Evolutionary conservation across 2,329 filamentous ascomycete species (phyloP).

Genomic region (Talaromyces sp.): DNA sequence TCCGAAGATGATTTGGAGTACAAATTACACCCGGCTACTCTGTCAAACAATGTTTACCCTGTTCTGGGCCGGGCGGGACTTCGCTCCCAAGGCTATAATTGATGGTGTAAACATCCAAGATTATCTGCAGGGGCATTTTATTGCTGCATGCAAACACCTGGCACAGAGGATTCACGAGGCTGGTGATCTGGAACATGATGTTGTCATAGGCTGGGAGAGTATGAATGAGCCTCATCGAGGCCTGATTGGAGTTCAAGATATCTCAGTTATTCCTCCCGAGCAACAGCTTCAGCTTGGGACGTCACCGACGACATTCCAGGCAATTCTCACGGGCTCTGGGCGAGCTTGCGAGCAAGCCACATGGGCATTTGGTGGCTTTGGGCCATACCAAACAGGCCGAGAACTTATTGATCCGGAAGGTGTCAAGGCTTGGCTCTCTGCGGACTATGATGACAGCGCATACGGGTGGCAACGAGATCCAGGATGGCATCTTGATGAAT

Average conservation of each 20-base stretch:
- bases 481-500: constrained; percentile 90
- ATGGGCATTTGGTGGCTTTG: constrained; percentile 92
- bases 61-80: constrained; percentile 88
- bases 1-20: constrained; percentile 99
- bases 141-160: constrained; percentile 77
- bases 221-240: constrained; percentile 94
- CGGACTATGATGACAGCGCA: constrained; percentile 78
- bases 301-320: constrained; percentile 91
- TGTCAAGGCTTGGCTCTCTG: constrained; percentile 78
- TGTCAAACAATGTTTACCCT: constrained; percentile 91
- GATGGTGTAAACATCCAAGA: constrained; percentile 96
- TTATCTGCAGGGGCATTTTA: constrained; percentile 84
- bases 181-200: constrained; percentile 80
- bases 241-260: constrained; percentile 78
- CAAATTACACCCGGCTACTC: constrained; percentile 88
- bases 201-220: constrained; percentile 94
- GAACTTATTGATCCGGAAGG: constrained; percentile 86
- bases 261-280: constrained; percentile 78
- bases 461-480: constrained; percentile 91
- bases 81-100: constrained; percentile 94
- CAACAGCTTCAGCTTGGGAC: constrained; percentile 92
- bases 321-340: constrained; percentile 87
- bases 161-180: constrained; percentile 85
- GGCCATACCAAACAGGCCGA: constrained; percentile 85
- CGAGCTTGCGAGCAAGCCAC: constrained; percentile 85